Evolutionary conservation across 345 rosid genomes (phyloP), one percentile per base, ranked within the genome.

Genomic region (Kandelia obovata): DNA sequence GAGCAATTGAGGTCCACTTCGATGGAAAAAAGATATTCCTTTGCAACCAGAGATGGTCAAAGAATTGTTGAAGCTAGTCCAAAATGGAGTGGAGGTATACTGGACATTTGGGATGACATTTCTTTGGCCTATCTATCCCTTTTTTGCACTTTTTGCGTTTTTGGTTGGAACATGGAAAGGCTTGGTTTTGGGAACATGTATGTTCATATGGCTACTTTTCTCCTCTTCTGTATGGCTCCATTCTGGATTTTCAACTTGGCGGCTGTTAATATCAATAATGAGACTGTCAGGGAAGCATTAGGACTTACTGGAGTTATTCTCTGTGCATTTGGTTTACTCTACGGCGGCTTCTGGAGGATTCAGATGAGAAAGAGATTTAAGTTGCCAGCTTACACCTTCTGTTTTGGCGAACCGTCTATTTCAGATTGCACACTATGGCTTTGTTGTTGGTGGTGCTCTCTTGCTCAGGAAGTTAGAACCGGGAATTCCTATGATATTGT

Each of bases 101-200:
- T 89, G 19, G 97, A 91, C 78, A 78, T 93, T 59, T 91, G 97
- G 94, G 86, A 93, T 51, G 93, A 95, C 75, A 88, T 92, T 62
- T 86, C 97, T 35, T 53, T 88, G 9, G 97, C 99, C 6, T 90
- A 90, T 58, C 87, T 95, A 3, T 95, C 97, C 6, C 84, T 87
- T 6, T 88, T 89, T 76, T 94, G 97, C 71, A 84, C 80, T 17
- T 94, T 83, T 74, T 94, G 95, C 82, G 96, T 91, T 53, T 94
- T 94, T 37, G 97, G 98, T 52, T 89, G 97, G 99, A 91, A 94
- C 73, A 89, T 89, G 99, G 97, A 94, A 75, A 88, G 96, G 73
- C 88, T 94, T 37, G 95, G 97, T 23, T 89, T 94, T 65, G 98
- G 98, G 46, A 94, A 94, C 84, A 89, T 89, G 96, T 94, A 89